These are phyloP conservation scores for Beauveria scarabaeidicola DNA, from an alignment of 2,329 filamentous ascomycete species.

Conservation along the genomic window DNA sequence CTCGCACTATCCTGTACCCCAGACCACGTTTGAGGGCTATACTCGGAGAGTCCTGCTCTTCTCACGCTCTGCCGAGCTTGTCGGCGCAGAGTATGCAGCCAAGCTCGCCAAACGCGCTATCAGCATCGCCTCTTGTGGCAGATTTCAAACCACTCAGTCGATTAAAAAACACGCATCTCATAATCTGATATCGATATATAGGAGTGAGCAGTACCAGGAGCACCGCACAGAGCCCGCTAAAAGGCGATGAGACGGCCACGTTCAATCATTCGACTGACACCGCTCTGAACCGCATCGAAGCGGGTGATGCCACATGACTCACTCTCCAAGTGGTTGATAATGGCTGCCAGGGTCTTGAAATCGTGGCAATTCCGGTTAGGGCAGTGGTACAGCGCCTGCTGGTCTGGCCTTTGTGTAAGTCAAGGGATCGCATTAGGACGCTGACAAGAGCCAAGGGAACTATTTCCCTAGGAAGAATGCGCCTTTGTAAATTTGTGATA, in stretches of 20 bases:
- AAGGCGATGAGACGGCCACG: slow-evolving; percentile 22
- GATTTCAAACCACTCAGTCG: no score
- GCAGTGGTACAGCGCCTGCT: slow-evolving; percentile 32
- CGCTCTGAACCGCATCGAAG: slow-evolving; percentile 28
- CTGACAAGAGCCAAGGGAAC: no score
- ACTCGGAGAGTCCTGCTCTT: slow-evolving; percentile 16
- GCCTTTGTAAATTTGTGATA: neutral
- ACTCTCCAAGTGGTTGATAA: slow-evolving; percentile 37
- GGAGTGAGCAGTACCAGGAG: no score
- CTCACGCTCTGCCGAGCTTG: slow-evolving; percentile 24
- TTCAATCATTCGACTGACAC: slow-evolving; percentile 26
- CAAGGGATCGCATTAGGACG: no score
- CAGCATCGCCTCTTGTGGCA: neutral
- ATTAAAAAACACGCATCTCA: no score
- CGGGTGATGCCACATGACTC: slow-evolving; percentile 30
- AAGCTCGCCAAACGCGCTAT: neutral
- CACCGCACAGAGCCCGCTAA: no score
- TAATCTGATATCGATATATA: no score
- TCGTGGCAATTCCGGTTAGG: slow-evolving; percentile 28
- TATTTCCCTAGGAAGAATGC: neutral
- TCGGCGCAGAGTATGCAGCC: slow-evolving; percentile 23
- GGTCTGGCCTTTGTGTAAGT: slow-evolving; percentile 20
- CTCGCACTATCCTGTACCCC: slow-evolving; percentile 19
- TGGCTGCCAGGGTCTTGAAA: slow-evolving; percentile 29
- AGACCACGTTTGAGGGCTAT: slow-evolving; percentile 16